Percentiles rank a stretch among this genome's conserved stretches.
Conservation (phyloP, 768 basidiomycete species). For the Suillus brevipes region DNA sequence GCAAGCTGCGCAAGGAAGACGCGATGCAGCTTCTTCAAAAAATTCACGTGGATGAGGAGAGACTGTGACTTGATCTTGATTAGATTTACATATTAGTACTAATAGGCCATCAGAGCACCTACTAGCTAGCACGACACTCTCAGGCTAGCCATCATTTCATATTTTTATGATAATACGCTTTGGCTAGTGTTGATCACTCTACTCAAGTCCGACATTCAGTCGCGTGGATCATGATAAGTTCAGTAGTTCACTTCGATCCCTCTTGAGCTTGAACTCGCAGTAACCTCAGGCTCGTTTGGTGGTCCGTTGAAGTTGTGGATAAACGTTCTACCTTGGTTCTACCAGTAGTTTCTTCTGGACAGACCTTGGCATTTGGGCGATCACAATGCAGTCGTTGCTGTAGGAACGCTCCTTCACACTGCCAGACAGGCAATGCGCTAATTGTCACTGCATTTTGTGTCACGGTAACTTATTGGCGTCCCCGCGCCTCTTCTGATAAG, state of each 20-base stretch:
- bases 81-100: too few relatives aligned
- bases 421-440: background rate
- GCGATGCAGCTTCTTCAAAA: conserved; percentile 24
- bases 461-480: background rate
- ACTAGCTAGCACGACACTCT: background rate
- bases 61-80: background rate
- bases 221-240: background rate
- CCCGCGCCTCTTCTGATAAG: background rate
- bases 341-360: too few relatives aligned
- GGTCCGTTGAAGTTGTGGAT: background rate
- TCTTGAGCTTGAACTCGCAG: background rate
- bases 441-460: background rate
- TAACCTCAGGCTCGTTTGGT: background rate
- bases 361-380: too few relatives aligned
- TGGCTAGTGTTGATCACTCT: background rate
- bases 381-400: too few relatives aligned
- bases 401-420: too few relatives aligned
- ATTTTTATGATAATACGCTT: background rate
- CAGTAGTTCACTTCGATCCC: background rate
- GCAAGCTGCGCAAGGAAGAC: conserved; percentile 20
- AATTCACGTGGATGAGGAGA: conserved; percentile 10
- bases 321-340: too few relatives aligned
- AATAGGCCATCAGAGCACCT: background rate
- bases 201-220: background rate
- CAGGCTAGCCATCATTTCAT: background rate